Base-by-base conservation (phyloP, 2,329 filamentous ascomycete species). In the Leptographium galeiforme region DNA sequence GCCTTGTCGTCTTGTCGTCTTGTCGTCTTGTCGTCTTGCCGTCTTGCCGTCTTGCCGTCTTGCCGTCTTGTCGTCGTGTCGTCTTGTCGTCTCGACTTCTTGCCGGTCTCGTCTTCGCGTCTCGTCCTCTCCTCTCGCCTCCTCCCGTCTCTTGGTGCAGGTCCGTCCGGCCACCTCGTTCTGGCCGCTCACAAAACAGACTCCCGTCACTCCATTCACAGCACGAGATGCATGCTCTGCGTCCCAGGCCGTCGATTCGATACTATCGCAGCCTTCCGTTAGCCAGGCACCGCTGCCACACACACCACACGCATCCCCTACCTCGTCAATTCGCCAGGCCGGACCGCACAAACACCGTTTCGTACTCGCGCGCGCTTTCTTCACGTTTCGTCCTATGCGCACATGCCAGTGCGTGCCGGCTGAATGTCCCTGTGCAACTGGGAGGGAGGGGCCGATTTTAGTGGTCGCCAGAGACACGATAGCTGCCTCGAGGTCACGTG, bases 111-210 rank as follows among this genome's bases (percentile, higher is more conserved):
- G 39, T 51, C 39, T 52, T 54, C 48, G 48, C 52, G 50, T 46
- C 48, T 32, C 56, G 48, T 44, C 47, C 36, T 14, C 30, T 41
- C 41, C 30, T 19, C 38, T 16, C 47, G 45, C 52, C 18, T 25
- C 41, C 52, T 52, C 51, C 39, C 56, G 54, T 57, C 39, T 57
- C 39, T 50, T 51, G 43, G 38, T 46, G 19, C 44, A 7, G 44
- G n/a, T 14, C 3, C 7, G 32, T 36, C 19, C 25, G 25, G 25
- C 25, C 25, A 6, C 34, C 34, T 36, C 34, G 8, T 8, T 36
- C 34, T 36, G 34, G 34, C 34, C 8, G 33, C 33, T 12, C 6
- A 32, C 25, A 39, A 39, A 34, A 16, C 30, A 5, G 33, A 12
- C 33, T 38, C 10, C 33, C 34, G 33, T 39, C 33, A 16, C 47